These are phyloP conservation scores for Erodium maritimum DNA, from an alignment of 345 rosid species.

Conservation along the genomic window DNA sequence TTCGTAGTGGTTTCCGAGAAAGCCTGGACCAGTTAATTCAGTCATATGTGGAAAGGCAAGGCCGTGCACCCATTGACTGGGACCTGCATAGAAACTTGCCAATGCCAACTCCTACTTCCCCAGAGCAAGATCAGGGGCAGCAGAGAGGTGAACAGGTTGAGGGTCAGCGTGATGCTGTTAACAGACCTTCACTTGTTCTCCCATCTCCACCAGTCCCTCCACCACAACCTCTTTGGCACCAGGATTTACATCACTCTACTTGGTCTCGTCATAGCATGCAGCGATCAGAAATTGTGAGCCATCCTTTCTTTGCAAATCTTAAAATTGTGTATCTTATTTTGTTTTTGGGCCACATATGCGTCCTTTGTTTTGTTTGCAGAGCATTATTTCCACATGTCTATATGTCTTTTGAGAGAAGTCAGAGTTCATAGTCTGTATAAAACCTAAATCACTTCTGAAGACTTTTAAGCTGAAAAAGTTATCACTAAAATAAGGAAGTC, in stretches of 20 bases:
- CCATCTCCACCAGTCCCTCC: constrained; percentile 86
- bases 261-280: constrained; percentile 91
- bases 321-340: too few relatives aligned
- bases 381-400: too few relatives aligned
- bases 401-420: too few relatives aligned
- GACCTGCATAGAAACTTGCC: constrained; percentile 75
- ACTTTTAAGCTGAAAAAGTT: too few relatives aligned
- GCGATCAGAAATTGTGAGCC: constrained; percentile 81
- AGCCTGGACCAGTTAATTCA: constrained; percentile 92
- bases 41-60: constrained; percentile 87
- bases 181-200: constrained; percentile 54
- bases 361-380: too few relatives aligned
- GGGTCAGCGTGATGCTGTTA: constrained; percentile 15
- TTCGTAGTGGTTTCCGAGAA: constrained; percentile 98
- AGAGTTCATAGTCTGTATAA: too few relatives aligned
- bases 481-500: too few relatives aligned
- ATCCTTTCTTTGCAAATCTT: constrained; percentile 1
- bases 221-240: constrained; percentile 94
- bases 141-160: constrained; percentile 52
- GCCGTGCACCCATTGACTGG: constrained; percentile 82
- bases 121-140: constrained; percentile 51
- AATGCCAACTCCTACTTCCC: constrained; percentile 46
- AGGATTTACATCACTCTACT: constrained; percentile 62
- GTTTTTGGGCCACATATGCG: too few relatives aligned
- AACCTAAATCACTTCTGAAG: too few relatives aligned